Percentiles rank a stretch among this genome's conserved stretches.
These are phyloP conservation scores for Cystobasidium ongulense DNA, from an alignment of 768 basidiomycete genomes.

Conservation along the genomic window DNA sequence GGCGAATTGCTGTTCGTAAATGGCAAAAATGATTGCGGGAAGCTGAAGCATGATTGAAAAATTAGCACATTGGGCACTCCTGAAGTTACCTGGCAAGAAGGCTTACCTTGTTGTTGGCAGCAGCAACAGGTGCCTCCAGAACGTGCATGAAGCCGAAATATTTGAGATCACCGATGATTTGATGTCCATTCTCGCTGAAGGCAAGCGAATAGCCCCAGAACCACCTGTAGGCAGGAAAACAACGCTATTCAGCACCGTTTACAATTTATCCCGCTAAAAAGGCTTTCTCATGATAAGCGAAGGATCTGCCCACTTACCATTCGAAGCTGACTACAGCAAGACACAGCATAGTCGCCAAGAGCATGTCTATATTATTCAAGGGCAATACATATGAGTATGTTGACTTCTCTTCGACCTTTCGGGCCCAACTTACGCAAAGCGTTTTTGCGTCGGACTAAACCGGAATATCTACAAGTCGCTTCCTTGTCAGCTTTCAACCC, in stretches of 20 bases:
- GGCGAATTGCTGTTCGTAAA: constrained; percentile 87
- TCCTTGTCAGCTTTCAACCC: not conserved
- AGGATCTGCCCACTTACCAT: constrained; percentile 53
- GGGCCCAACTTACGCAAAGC: constrained; percentile 54
- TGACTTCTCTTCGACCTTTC: constrained; percentile 39
- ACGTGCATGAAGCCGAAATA: constrained; percentile 70
- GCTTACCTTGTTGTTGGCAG: constrained; percentile 53
- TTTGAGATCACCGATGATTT: constrained; percentile 75
- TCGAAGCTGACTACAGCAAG: constrained; percentile 44
- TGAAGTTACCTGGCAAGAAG: not conserved
- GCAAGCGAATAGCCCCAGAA: constrained; percentile 71
- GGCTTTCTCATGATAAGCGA: constrained; percentile 52
- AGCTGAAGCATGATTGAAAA: not conserved
- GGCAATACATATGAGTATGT: constrained; percentile 61
- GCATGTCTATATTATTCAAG: constrained; percentile 53
- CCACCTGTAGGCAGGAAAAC: not conserved
- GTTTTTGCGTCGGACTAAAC: constrained; percentile 83
- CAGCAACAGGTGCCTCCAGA: constrained; percentile 39
- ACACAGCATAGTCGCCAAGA: constrained; percentile 49
- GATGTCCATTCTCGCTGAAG: constrained; percentile 68
- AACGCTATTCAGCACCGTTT: not conserved
- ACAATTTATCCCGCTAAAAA: not conserved
- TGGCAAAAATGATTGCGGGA: constrained; percentile 37
- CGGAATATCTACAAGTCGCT: constrained; percentile 55
- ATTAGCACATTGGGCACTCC: not conserved